Evolutionary conservation across 495 filamentous ascomycete genomes (phyloP), one percentile per base, ranked within the genome.

Genomic region (Margaritispora aquatica): DNA sequence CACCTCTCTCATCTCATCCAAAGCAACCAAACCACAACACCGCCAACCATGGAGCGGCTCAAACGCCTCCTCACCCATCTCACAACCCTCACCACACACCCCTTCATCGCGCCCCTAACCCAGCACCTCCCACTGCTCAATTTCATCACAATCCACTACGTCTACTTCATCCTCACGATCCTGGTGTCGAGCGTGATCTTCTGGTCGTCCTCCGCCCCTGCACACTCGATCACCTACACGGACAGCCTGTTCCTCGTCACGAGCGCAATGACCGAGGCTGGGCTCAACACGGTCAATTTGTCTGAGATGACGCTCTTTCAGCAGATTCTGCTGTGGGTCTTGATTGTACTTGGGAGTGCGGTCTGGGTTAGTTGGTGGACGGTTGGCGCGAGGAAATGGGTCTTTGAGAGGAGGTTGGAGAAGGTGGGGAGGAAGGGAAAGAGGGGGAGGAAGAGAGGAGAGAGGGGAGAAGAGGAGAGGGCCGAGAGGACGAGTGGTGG

Each of bases 121-220:
- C n/a, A n/a, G n/a, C n/a, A 36, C 17, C 54, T 84, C 19, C 83
- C 85, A 9, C 77, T 80, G 0, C 70, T 85, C 55, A 92, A 92
- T 69, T 95, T 92, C 71, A 85, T 93, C 67, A 89, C 85, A 0
- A 66, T 91, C 29, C 84, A 88, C 68, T 88, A 93, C 78, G 71
- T 78, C 58, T 95, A 95, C 71, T 95, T 95, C 70, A 79, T 92
- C 62, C 55, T 72, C 3, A 80, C 83, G 22, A 83, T 77, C 41
- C 64, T 93, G n/a, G 54, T 88, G 34, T 74, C 78, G 24, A 89
- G 87, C 36, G 57, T 87, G 48, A 79, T 95, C 49, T 92, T 95
- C 71, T 50, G 47, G 47, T 19, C 20, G 2, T 50, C 21, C 10
- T 2, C 86, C 87, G 1, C 82, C 75, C 3, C 84, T 85, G 19